Evolutionary conservation across 1,284 basidiomycete species (phyloP).

Genomic region (Cystobasidium slooffiae): DNA sequence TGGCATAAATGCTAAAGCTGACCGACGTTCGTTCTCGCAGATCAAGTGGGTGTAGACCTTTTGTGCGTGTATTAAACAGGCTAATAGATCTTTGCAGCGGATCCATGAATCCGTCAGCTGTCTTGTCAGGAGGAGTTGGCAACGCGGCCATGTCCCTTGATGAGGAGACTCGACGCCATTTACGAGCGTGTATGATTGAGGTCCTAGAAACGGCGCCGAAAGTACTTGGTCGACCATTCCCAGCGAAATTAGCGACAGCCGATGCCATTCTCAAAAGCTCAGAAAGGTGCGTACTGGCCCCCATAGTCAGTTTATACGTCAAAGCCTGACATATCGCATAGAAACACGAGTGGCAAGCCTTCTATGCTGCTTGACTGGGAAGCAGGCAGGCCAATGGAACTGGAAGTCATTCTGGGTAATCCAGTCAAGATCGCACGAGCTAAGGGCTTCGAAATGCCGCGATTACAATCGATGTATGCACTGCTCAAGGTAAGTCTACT

Average conservation of each 20-base stretch:
- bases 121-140: slow-evolving; percentile 58
- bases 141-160: slow-evolving; percentile 58
- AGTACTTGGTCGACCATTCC: slow-evolving; percentile 56
- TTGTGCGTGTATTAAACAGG: not conserved
- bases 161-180: slow-evolving; percentile 55
- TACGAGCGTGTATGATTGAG: slow-evolving; percentile 58
- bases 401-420: slow-evolving; percentile 58
- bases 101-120: slow-evolving; percentile 59
- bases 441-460: slow-evolving; percentile 57
- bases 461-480: slow-evolving; percentile 59
- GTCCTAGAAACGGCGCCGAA: slow-evolving; percentile 57
- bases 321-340: not conserved
- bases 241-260: slow-evolving; percentile 56
- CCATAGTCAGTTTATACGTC: not conserved
- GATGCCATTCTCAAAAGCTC: slow-evolving; percentile 57
- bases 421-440: slow-evolving; percentile 55
- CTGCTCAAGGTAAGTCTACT: slow-evolving; percentile 53
- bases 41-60: slow-evolving; percentile 28
- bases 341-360: slow-evolving; percentile 57
- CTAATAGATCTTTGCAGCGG: slow-evolving; percentile 55
- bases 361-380: slow-evolving; percentile 61
- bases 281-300: slow-evolving; percentile 45
- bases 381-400: slow-evolving; percentile 56
- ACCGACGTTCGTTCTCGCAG: not conserved
- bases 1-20: not conserved